Evolutionary conservation across 2,329 filamentous ascomycete genomes (phyloP).

Genomic region (Plectosphaerella cucumerina): DNA sequence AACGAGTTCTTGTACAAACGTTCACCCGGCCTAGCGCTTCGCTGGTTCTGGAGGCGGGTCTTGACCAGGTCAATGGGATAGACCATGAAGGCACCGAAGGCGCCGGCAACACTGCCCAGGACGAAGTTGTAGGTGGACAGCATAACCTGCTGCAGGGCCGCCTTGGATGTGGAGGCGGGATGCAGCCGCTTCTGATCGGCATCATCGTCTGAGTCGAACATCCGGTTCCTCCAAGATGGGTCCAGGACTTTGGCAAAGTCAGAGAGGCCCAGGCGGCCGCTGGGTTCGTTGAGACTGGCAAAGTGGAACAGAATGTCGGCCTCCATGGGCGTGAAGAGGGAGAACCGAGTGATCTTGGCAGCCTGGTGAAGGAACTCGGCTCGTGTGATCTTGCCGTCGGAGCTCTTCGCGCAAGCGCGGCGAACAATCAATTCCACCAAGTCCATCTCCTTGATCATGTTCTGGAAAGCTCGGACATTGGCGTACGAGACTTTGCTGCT

Average conservation of each 20-base stretch:
- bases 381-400: slow-evolving; percentile 89
- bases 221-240: slow-evolving; percentile 75
- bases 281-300: slow-evolving; percentile 84
- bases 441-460: slow-evolving; percentile 97
- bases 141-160: slow-evolving; percentile 57
- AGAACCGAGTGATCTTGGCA: slow-evolving; percentile 85
- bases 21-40: slow-evolving; percentile 75
- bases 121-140: slow-evolving; percentile 88
- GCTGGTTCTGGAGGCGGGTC: slow-evolving; percentile 97
- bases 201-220: slow-evolving; percentile 45
- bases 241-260: slow-evolving; percentile 97
- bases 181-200: slow-evolving; percentile 28
- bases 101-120: slow-evolving; percentile 85
- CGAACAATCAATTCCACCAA: slow-evolving; percentile 90
- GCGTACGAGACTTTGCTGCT: slow-evolving; percentile 96
- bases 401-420: slow-evolving; percentile 76
- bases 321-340: slow-evolving; percentile 96
- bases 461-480: slow-evolving; percentile 96
- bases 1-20: slow-evolving; percentile 94
- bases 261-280: slow-evolving; percentile 72
- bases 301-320: slow-evolving; percentile 99
- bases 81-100: slow-evolving; percentile 98
- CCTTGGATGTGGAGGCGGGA: slow-evolving; percentile 45
- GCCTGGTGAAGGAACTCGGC: slow-evolving; percentile 95
- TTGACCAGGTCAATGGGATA: slow-evolving; percentile 99